Base-by-base conservation (phyloP, 495 filamentous ascomycete genomes). In the Aspergillus panamensis region DNA sequence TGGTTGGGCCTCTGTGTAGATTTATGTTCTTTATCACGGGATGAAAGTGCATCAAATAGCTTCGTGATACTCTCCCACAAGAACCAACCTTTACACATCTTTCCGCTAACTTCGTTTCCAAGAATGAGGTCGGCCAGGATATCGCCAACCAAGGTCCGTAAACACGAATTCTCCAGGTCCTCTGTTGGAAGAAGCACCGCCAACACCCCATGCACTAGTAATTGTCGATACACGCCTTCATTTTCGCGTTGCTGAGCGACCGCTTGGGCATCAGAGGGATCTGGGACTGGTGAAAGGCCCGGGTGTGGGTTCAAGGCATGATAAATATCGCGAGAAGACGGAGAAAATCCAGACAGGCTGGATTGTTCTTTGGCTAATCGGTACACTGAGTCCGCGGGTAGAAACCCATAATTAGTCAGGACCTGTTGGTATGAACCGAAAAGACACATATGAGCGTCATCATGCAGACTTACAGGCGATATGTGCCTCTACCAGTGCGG, bases 161-260 rank as follows among this genome's bases (percentile, higher is more conserved):
- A 74, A 67, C 90, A 96, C 48, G 78, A 82, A 70, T 95, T 97
- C 64, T 92, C 85, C 9, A 97, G 80, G 63, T 97, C 92, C 67
- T 97, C 92, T 16, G 90, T 94, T 6, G 94, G 94, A 32, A 98
- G 79, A 21, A 97, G 77, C 43, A 96, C 75, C 5, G 90, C 87
- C 44, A 98, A 74, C 44, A 88, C 79, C 5, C 84, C 88, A 60
- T 90, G 84, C 14, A 89, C 90, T 12, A 97, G 75, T 60, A 96
- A 72, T 65, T 90, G 89, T 67, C 91, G 84, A 74, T 94, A 96
- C 53, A 82, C 77, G 17, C 80, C 78, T 73, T 97, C 92, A 67
- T 93, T 92, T 49, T 87, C 79, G 49, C 72, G 74, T 69, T 95
- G 90, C 59, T 81, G 75, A 52, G 77, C 66, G 31, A 81, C 66